Conservation (phyloP, 768 basidiomycete species). For the Psilocybe sp. region DNA sequence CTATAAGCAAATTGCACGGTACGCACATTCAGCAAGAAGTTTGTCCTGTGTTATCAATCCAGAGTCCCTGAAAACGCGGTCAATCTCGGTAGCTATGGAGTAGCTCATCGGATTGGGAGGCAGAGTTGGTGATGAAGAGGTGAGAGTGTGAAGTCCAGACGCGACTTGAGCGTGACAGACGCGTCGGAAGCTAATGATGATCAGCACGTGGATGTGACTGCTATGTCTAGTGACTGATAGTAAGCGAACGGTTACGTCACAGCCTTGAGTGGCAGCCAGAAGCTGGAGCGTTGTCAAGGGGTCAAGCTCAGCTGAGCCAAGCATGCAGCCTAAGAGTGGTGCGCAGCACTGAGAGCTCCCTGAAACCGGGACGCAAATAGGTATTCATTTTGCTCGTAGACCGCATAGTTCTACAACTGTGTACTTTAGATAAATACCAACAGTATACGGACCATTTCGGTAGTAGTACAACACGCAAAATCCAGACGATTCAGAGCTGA, state of each 20-base stretch:
- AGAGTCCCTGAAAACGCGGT: conserved; percentile 21
- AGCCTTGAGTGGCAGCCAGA: no score
- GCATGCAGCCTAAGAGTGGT: no score
- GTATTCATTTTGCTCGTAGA: conserved; percentile 2
- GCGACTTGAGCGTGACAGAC: no score
- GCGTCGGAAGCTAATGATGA: no score
- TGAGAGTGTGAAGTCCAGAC: not conserved
- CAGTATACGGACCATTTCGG: conserved; percentile 17
- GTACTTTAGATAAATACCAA: conserved; percentile 12
- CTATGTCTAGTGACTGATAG: no score
- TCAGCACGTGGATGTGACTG: no score
- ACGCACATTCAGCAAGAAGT: conserved; percentile 51
- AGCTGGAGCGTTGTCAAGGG: no score
- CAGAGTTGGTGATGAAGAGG: not conserved
- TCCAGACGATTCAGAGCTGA: conserved; percentile 30
- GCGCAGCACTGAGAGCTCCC: no score
- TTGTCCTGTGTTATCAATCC: conserved; percentile 34
- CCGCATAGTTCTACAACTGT: conserved; percentile 14
- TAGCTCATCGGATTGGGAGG: conserved; percentile 13
- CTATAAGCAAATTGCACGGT: not conserved
- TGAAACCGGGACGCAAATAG: no score
- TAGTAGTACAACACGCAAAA: conserved; percentile 34
- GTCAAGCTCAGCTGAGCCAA: no score
- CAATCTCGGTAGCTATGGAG: conserved; percentile 22
- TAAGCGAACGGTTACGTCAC: no score